Evolutionary conservation across 225 moss, liverwort and hornwort species (phyloP), one percentile per base, ranked within the genome.

Genomic region (Climacium dendroides): DNA sequence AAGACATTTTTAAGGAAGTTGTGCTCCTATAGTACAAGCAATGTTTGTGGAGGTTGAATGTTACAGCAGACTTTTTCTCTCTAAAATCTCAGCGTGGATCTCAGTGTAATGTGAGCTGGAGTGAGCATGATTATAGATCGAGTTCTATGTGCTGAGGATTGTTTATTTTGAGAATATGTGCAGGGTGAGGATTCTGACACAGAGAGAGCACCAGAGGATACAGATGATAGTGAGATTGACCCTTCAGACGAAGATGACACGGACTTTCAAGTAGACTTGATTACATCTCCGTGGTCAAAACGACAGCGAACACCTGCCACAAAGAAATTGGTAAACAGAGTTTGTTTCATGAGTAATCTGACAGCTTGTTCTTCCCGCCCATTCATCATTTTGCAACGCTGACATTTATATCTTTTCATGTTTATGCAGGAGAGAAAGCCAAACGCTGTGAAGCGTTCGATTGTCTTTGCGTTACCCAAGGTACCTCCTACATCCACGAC

Each of bases 151-250:
- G 43, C 13, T 64, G 79, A 84, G 62, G 64, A 71, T 78, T 73
- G 16, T 90, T 62, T 63, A 48, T 63, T 79, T 80, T 80, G 74
- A 74, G 53, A 54, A 16, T n/a, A 54, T 80, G 70, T 83, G 85
- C 89, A 91, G 91, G 86, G 48, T 77, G 87, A 83, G 70, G 77
- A 81, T 85, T 76, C 90, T 52, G 89, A 90, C 34, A 52, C 83
- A 50, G 80, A 88, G 50, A 80, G 19, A 47, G 52, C 77, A 60
- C 43, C 86, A 69, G 91, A 91, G 81, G 95, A 93, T 37, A 90
- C 91, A 64, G 89, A 91, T 79, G 93, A 93, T 23, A 82, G 74
- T 69, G 92, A 93, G 79, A 89, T 85, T 67, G 91, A 92, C 75
- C 84, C 93, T 17, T 86, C 87, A 72, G 91, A 94, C 32, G 90